Conservation (phyloP, 2,329 filamentous ascomycete species). For the Venturia effusa region DNA sequence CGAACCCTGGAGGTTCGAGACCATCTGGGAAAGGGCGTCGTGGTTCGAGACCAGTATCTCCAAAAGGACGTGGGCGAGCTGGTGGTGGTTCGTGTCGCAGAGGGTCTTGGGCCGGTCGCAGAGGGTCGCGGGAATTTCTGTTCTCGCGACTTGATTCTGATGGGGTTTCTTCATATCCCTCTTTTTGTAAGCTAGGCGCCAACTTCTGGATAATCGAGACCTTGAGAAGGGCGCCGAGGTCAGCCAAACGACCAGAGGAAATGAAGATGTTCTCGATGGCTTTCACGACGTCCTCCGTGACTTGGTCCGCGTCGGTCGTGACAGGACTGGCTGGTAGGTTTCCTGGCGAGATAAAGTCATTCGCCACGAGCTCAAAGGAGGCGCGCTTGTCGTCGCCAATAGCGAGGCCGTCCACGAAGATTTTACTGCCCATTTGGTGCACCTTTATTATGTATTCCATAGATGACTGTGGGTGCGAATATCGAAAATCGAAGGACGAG, state of each 20-base stretch:
- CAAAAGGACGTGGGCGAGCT: constrained; percentile 56
- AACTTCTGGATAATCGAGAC: constrained; percentile 75
- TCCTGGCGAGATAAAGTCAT: constrained; percentile 62
- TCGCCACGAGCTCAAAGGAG: constrained; percentile 61
- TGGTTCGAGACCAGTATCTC: constrained; percentile 48
- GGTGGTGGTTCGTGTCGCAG: constrained; percentile 41
- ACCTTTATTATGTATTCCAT: constrained; percentile 76
- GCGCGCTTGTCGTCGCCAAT: constrained; percentile 72
- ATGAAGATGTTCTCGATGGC: constrained; percentile 55
- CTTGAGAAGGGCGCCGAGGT: constrained; percentile 64
- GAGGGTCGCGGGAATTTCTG: constrained; percentile 29
- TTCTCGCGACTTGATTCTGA: constrained; percentile 18
- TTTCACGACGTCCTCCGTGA: constrained; percentile 18
- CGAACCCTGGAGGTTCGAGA: constrained; percentile 80
- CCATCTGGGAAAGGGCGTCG: constrained; percentile 57
- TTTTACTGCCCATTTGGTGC: constrained; percentile 70
- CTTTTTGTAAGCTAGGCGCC: constrained; percentile 63
- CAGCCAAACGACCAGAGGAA: constrained; percentile 53
- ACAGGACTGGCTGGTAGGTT: constrained; percentile 43
- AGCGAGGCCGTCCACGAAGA: constrained; percentile 71
- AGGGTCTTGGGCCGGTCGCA: constrained; percentile 28
- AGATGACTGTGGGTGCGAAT: constrained; percentile 74
- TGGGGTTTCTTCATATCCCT: constrained; percentile 58
- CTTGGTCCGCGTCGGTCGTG: constrained; percentile 15
- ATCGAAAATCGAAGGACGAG: constrained; percentile 68